phyloP scores from a whole-genome alignment of 805 yeast genomes.

The Monosporozyma yasuniensis region DNA sequence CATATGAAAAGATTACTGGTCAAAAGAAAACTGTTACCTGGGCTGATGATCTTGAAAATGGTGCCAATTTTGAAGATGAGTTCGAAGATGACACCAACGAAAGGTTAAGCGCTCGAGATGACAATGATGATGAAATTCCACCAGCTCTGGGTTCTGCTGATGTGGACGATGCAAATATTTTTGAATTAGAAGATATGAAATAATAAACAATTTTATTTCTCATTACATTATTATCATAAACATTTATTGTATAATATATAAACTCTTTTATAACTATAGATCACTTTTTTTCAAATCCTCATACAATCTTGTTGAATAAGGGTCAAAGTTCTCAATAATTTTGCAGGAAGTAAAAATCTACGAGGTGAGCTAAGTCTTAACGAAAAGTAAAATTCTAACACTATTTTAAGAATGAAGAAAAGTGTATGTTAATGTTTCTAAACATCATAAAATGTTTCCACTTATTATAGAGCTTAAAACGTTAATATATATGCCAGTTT shows the following conservation, averaged over 20 bases:
- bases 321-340: no score
- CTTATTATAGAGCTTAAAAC: no score
- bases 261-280: neutral
- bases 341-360: no score
- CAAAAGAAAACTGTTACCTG: constrained; percentile 30
- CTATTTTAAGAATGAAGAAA: no score
- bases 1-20: neutral
- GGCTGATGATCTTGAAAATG: constrained; percentile 30
- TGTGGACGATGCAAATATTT: neutral
- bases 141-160: neutral
- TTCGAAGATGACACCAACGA: constrained; percentile 10
- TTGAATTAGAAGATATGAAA: constrained; percentile 2
- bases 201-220: neutral
- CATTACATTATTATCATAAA: constrained; percentile 12
- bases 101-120: neutral
- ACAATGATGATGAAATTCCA: constrained; percentile 9
- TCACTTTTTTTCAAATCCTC: neutral
- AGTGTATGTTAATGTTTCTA: no score
- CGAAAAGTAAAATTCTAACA: no score
- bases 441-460: no score
- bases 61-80: constrained; percentile 16
- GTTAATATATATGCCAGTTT: no score
- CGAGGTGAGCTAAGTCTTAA: no score
- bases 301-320: no score
- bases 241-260: neutral